These are phyloP conservation scores for Darksidea phi DNA, from an alignment of 495 filamentous ascomycete genomes.

Conservation along the genomic window DNA sequence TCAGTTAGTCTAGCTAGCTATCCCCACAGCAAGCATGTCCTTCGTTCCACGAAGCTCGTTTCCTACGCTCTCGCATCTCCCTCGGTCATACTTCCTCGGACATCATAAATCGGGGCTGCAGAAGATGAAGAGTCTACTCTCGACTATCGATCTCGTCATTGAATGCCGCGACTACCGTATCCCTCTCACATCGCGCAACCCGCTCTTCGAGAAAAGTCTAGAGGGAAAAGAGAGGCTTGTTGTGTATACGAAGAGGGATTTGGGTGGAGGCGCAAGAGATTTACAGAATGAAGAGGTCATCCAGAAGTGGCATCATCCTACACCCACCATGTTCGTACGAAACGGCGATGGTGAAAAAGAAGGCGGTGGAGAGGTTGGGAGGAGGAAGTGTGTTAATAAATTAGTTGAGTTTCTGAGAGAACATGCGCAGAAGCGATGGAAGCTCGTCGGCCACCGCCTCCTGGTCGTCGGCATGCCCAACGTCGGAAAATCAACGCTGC, in stretches of 20 bases:
- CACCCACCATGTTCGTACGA: slow-evolving; percentile 35
- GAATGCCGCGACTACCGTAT: slow-evolving; percentile 94
- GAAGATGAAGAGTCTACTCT: slow-evolving; percentile 81
- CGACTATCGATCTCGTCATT: slow-evolving; percentile 80
- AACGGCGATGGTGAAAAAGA: not conserved
- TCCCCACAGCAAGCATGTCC: slow-evolving; percentile 24
- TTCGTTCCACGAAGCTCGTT: slow-evolving; percentile 77
- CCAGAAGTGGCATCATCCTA: slow-evolving; percentile 57
- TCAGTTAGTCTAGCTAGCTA: not conserved
- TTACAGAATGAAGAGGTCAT: slow-evolving; percentile 53
- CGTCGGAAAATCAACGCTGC: slow-evolving; percentile 84
- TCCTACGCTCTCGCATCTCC: slow-evolving; percentile 65
- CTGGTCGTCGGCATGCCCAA: slow-evolving; percentile 98
- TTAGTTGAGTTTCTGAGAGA: slow-evolving; percentile 50
- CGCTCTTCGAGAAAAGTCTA: slow-evolving; percentile 78
- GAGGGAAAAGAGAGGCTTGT: slow-evolving; percentile 68
- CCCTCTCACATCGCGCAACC: slow-evolving; percentile 84
- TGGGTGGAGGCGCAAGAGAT: slow-evolving; percentile 52
- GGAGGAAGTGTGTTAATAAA: slow-evolving; percentile 2
- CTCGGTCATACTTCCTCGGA: slow-evolving; percentile 93
- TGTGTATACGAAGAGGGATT: slow-evolving; percentile 88
- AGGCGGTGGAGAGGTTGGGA: not conserved
- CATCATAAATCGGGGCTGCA: slow-evolving; percentile 82
- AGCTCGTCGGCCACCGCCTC: slow-evolving; percentile 68
- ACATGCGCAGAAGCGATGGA: slow-evolving; percentile 49